These are phyloP conservation scores for Coemansia umbellata DNA, from an alignment of 192 early-diverging fungal genomes.

Conservation along the genomic window DNA sequence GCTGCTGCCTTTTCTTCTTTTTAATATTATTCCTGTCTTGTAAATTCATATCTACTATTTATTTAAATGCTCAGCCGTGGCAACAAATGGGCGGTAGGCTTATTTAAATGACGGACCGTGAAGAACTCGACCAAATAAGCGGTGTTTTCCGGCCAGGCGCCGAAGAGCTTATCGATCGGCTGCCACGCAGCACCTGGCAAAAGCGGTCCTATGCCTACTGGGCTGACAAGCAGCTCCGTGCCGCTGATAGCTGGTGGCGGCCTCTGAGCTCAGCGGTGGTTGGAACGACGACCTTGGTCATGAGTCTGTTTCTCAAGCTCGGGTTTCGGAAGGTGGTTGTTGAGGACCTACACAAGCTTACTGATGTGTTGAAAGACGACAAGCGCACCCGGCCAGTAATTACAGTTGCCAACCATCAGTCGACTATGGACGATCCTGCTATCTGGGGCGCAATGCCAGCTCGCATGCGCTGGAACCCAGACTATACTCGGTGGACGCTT, in stretches of 20 bases:
- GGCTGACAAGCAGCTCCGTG: conserved; percentile 28
- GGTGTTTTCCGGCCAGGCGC: neutral
- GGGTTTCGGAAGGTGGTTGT: conserved; percentile 45
- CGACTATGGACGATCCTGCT: conserved; percentile 70
- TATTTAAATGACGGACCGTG: neutral
- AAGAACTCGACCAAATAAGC: too few relatives aligned
- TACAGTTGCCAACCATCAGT: conserved; percentile 74
- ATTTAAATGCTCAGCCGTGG: too few relatives aligned
- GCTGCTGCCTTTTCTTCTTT: too few relatives aligned
- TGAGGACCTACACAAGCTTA: conserved; percentile 59
- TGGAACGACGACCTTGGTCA: conserved; percentile 14
- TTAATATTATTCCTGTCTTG: too few relatives aligned
- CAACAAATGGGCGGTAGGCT: too few relatives aligned
- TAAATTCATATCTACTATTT: too few relatives aligned
- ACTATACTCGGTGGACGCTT: conserved; percentile 73
- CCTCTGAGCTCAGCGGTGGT: conserved; percentile 38
- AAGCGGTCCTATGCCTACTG: conserved; percentile 48
- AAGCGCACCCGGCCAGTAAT: conserved; percentile 57
- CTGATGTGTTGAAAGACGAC: conserved; percentile 51
- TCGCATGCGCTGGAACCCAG: conserved; percentile 47
- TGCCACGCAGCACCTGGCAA: conserved; percentile 25
- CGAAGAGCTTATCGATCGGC: conserved; percentile 19
- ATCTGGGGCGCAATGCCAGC: conserved; percentile 70
- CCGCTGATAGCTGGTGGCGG: conserved; percentile 29
- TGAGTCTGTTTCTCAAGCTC: conserved; percentile 17